Conservation (phyloP, 805 yeast species). For the Kurtzmaniella fragi region DNA sequence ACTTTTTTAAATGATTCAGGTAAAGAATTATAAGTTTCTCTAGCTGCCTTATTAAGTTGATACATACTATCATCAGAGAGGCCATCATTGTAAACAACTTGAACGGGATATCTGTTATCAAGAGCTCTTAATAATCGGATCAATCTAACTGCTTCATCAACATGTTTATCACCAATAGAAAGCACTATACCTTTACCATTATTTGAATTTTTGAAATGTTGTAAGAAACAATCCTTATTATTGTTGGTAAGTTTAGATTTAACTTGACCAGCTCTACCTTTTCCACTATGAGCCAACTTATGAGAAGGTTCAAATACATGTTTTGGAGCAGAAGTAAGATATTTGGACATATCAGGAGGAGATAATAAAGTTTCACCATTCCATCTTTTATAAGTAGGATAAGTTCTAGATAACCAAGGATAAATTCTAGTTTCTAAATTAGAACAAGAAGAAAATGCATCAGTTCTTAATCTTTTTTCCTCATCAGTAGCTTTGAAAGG, state of each 20-base stretch:
- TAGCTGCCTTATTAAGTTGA: conserved; percentile 22
- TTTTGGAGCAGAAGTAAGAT: background rate
- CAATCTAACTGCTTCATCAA: conserved; percentile 22
- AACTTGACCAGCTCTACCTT: conserved; percentile 6
- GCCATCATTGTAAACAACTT: conserved; percentile 27
- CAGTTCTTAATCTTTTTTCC: conserved; percentile 11
- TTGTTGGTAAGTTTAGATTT: conserved; percentile 13
- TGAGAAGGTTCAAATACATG: conserved; percentile 13
- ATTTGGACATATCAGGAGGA: conserved; percentile 18
- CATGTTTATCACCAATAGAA: conserved; percentile 26
- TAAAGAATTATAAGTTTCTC: conserved; percentile 17
- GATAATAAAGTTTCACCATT: conserved; percentile 21
- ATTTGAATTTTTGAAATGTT: conserved; percentile 21
- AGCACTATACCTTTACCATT: conserved; percentile 33
- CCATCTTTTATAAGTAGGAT: conserved; percentile 39
- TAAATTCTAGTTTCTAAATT: conserved; percentile 35
- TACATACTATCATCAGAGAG: conserved; percentile 20
- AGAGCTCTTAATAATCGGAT: conserved; percentile 31
- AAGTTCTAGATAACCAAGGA: conserved; percentile 35
- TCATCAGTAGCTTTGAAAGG: conserved; percentile 10
- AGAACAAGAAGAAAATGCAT: conserved; percentile 17
- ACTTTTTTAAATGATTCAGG: conserved; percentile 22
- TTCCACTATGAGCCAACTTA: conserved; percentile 7
- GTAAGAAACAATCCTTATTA: conserved; percentile 17
- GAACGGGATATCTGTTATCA: conserved; percentile 30